These are phyloP conservation scores for Taphrina flavorubra DNA, from an alignment of 1,139 yeast genomes.

Conservation along the genomic window DNA sequence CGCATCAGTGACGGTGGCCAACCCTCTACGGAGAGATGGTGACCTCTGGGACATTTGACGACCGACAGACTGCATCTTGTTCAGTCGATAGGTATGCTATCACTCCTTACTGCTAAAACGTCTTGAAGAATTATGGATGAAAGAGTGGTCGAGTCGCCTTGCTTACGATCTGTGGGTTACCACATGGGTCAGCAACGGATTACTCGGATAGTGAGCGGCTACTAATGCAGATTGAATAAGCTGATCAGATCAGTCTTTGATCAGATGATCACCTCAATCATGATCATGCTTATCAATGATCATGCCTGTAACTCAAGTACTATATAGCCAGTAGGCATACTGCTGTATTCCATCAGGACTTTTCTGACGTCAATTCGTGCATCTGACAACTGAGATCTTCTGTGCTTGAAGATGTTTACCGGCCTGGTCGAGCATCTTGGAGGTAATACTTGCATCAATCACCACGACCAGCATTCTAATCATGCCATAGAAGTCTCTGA, in stretches of 20 bases:
- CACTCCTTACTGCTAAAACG: no score
- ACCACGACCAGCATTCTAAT: neutral
- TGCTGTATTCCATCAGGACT: no score
- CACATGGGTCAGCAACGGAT: conserved; percentile 15
- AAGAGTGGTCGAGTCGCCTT: conserved; percentile 1
- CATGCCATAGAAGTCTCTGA: conserved; percentile 55
- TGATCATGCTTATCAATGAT: no score
- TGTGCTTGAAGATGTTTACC: conserved; percentile 71
- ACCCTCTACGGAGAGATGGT: conserved; percentile 34
- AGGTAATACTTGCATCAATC: conserved; percentile 46
- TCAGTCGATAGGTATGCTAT: no score
- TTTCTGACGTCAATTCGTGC: no score
- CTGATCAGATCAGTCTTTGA: conserved; percentile 19
- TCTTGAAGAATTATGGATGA: no score
- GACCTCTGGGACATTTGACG: conserved; percentile 20
- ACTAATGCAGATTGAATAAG: conserved; percentile 13
- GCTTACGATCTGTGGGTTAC: conserved; percentile 18
- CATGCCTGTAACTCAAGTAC: no score
- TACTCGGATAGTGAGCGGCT: conserved; percentile 2
- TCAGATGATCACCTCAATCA: neutral
- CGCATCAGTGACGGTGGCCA: conserved; percentile 51
- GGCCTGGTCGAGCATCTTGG: conserved; percentile 92
- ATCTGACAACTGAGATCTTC: no score
- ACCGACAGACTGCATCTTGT: conserved; percentile 28
- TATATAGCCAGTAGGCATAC: no score